These are phyloP conservation scores for Diaporthe ilicicola DNA, from an alignment of 2,329 filamentous ascomycete genomes.

Conservation along the genomic window DNA sequence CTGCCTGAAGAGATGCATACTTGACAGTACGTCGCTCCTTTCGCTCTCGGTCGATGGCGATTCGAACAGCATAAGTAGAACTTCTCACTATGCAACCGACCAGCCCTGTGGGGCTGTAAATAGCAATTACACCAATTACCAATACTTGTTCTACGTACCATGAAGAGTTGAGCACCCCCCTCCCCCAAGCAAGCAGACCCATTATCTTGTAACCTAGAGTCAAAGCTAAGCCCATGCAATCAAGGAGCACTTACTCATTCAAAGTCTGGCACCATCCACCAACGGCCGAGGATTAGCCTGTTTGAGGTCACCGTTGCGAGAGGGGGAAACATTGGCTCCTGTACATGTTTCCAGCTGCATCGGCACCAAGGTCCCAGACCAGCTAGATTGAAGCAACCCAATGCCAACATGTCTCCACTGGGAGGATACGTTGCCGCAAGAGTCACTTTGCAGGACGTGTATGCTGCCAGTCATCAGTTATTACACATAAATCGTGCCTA, in stretches of 20 bases:
- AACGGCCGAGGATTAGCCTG: not conserved
- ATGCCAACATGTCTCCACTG: not conserved
- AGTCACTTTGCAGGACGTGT: not conserved
- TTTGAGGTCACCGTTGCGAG: not conserved
- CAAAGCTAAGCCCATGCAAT: not conserved
- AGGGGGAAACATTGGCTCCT: not conserved
- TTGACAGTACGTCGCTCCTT: not conserved
- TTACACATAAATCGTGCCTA: not conserved
- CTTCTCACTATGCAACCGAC: not conserved
- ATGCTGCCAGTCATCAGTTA: not conserved
- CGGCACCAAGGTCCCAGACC: not conserved
- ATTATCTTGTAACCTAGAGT: not conserved
- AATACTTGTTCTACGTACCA: not conserved
- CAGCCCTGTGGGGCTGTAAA: conserved; percentile 8
- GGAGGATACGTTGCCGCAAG: not conserved
- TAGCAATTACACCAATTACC: not conserved
- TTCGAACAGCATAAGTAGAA: not conserved
- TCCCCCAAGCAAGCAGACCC: not conserved
- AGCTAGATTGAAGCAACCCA: not conserved
- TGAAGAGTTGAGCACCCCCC: not conserved
- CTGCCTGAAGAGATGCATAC: not conserved
- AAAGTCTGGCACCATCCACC: not conserved
- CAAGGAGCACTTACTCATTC: not conserved
- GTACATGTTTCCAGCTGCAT: not conserved
- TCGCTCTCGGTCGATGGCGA: not conserved